These are phyloP conservation scores for Metrosideros polymorpha DNA, from an alignment of 441 rosid species.

Conservation along the genomic window DNA sequence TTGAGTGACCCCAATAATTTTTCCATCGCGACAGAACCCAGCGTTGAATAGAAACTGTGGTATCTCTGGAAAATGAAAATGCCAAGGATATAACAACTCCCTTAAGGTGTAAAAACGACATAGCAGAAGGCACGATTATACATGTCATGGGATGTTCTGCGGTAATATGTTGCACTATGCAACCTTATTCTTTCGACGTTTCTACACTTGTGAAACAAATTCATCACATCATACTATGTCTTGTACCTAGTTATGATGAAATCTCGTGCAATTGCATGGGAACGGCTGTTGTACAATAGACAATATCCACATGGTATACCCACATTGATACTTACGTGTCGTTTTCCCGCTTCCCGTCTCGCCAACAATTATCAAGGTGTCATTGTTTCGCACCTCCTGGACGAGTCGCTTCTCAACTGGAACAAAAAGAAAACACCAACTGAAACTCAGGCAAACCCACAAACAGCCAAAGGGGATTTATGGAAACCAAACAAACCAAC, in stretches of 20 bases:
- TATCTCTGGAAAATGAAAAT: slow-evolving; percentile 42
- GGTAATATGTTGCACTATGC: not conserved
- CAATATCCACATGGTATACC: not conserved
- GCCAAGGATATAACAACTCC: not conserved
- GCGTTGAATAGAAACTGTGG: slow-evolving; percentile 74
- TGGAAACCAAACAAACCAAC: not conserved
- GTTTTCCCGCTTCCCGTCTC: slow-evolving; percentile 98
- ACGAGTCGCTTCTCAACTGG: slow-evolving; percentile 61
- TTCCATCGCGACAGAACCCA: slow-evolving; percentile 72
- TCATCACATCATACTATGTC: not conserved
- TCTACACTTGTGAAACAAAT: not conserved
- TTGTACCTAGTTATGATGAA: not conserved
- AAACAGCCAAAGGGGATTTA: not conserved
- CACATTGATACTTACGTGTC: slow-evolving; percentile 48
- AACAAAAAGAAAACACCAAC: not conserved
- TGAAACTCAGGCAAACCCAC: not conserved
- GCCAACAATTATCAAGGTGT: slow-evolving; percentile 68
- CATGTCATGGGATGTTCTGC: not conserved
- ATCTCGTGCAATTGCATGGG: too few species aligned
- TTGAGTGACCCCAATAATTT: slow-evolving; percentile 68
- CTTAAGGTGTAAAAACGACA: not conserved
- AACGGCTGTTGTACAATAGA: not conserved
- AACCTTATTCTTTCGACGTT: not conserved
- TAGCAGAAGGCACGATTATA: not conserved
- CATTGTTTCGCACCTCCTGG: slow-evolving; percentile 52